Base-by-base conservation (phyloP, 345 rosid genomes). In the Syzygium grande region DNA sequence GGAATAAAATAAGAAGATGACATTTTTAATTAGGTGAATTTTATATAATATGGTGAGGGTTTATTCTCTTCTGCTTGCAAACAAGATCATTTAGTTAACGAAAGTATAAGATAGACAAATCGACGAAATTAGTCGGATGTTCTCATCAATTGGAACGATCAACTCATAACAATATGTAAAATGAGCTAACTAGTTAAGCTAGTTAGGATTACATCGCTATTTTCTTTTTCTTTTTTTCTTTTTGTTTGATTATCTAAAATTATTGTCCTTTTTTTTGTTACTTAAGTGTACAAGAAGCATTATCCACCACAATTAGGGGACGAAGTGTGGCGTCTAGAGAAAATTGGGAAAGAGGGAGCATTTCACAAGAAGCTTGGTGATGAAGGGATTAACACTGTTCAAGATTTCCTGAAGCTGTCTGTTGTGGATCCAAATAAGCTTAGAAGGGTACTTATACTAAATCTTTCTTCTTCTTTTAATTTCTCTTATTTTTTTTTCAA, bases 281-380 rank as follows among this genome's bases (percentile, higher is more conserved):
- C 15, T 15, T 51, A 49, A 96, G 99, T 95, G 92, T 97, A 97
- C 95, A 96, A 94, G 97, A 97, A 97, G 90, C 97, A 97, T 90
- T 90, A 95, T 89, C 99, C 99, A 34, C 99, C 99, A 83, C 88
- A 86, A 92, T 87, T 97, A 61, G 91, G 90, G 7, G 99, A 97
- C 87, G 95, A 97, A 54, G 98, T 97, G 51, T 96, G 99, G 98
- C 94, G 99, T 54, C 96, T 96, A 13, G 93, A 94, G 92, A 97
- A 95, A 92, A 95, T 97, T 46, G 97, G 97, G 34, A 97, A 96
- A 92, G 98, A 91, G 56, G 99, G 99, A 52, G 95, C 95, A 59
- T 97, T 97, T 88, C 99, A 97, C 90, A 95, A 88, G 88, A 97
- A 93, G 91, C 93, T 97, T 56, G 13, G 92, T 7, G 59, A 88